phyloP scores from a whole-genome alignment of 768 basidiomycete species.

The Amanita subjunquillea region DNA sequence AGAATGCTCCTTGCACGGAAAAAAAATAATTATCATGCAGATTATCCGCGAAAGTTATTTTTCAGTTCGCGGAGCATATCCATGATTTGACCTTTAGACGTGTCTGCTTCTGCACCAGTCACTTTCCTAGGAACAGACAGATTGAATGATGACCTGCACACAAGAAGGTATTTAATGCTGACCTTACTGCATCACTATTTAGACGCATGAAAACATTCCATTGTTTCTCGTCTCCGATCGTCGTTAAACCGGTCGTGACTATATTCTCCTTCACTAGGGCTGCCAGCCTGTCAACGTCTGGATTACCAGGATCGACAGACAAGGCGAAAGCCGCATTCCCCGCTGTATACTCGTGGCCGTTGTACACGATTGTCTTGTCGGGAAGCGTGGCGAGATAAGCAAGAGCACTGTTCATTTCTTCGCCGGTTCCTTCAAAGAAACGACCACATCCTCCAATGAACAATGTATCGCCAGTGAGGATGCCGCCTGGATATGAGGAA shows the following conservation, averaged over 20 bases:
- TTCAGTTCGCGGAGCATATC: slow-evolving; percentile 70
- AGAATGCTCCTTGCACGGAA: neutral
- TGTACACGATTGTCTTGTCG: slow-evolving; percentile 69
- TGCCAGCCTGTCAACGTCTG: slow-evolving; percentile 47
- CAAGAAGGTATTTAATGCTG: neutral
- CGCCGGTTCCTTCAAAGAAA: slow-evolving; percentile 83
- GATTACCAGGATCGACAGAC: slow-evolving; percentile 48
- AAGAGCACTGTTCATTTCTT: slow-evolving; percentile 75
- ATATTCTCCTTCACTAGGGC: slow-evolving; percentile 47
- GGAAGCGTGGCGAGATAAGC: slow-evolving; percentile 66
- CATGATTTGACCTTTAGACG: slow-evolving; percentile 55
- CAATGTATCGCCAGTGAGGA: slow-evolving; percentile 94
- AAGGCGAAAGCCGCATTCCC: slow-evolving; percentile 65
- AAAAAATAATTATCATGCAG: neutral
- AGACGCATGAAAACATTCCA: slow-evolving; percentile 97
- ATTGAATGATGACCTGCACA: neutral
- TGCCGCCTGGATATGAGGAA: slow-evolving; percentile 50
- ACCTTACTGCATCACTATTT: slow-evolving; percentile 53
- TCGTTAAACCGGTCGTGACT: slow-evolving; percentile 71
- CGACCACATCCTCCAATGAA: slow-evolving; percentile 86
- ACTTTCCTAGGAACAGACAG: slow-evolving; percentile 31
- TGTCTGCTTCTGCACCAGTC: slow-evolving; percentile 26
- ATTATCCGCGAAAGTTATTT: slow-evolving; percentile 69
- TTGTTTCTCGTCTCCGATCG: slow-evolving; percentile 86
- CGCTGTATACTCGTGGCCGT: slow-evolving; percentile 88